Conservation (phyloP, 108 stramenopile genomes). For the Cyclotella kingstonii region DNA sequence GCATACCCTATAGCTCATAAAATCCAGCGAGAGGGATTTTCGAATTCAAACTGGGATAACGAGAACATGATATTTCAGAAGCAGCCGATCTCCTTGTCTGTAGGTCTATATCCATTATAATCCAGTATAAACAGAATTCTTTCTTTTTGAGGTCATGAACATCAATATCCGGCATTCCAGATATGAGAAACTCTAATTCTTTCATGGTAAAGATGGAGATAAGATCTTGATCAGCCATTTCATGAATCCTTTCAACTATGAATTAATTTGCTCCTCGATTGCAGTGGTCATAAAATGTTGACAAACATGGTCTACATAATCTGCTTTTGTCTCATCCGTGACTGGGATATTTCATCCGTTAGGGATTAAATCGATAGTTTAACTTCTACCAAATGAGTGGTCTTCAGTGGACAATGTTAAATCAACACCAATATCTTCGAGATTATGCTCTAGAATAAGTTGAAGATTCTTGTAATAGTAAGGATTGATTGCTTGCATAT, state of each 20-base stretch:
- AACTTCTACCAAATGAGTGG: conserved; percentile 81
- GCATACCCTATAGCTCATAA: conserved; percentile 91
- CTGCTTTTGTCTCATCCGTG: conserved; percentile 89
- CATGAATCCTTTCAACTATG: conserved; percentile 95
- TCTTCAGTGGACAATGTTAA: conserved; percentile 89
- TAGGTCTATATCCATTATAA: conserved; percentile 84
- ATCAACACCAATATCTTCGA: conserved; percentile 93
- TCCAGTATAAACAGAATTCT: no score
- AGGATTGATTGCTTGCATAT: conserved; percentile 98
- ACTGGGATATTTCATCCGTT: conserved; percentile 90
- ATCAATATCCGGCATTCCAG: conserved; percentile 96
- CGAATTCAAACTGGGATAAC: conserved; percentile 80
- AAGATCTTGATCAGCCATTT: conserved; percentile 91
- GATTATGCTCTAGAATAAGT: conserved; percentile 86
- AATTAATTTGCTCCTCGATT: conserved; percentile 92
- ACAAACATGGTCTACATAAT: conserved; percentile 94
- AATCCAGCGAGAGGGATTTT: conserved; percentile 98
- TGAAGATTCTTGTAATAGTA: conserved; percentile 97
- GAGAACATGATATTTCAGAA: conserved; percentile 94
- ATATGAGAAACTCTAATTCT: conserved; percentile 97
- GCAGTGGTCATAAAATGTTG: conserved; percentile 96
- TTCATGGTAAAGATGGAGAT: conserved; percentile 93
- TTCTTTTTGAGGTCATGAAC: conserved; percentile 88
- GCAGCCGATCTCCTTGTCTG: conserved; percentile 91
- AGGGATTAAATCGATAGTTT: conserved; percentile 87